Base-by-base conservation (phyloP, 257 asterid genomes). In the Asclepias syriaca region DNA sequence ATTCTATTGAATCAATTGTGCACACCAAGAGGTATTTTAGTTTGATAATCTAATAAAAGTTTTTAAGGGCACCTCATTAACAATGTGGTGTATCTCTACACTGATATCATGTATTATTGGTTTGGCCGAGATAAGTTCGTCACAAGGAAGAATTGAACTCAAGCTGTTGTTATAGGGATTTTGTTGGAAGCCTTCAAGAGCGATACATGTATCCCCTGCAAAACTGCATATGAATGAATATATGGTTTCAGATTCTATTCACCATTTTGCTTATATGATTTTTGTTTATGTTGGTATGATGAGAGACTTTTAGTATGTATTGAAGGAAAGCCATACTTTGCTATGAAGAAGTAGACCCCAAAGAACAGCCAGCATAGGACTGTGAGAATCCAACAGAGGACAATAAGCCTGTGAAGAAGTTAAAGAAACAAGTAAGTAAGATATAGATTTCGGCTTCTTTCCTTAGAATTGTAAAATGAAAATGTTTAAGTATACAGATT, bases 111-210 rank as follows among this genome's bases (percentile, higher is more conserved):
- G 15, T 4, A 93, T 77, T 60, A 84, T 74, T 0, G 91, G 78
- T 78, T 55, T 64, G 46, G 96, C 93, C 3, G 97, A 84, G 13
- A 81, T 80, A 73, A 93, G 69, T 49, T 89, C 91, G 48, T 87
- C 90, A 46, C 97, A 93, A 5, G 98, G 98, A 18, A 93, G 85
- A 66, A 89, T 82, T 24, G 96, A 87, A 78, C 92, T 90, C 83
- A 93, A 77, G 85, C 89, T 91, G 79, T 89, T 93, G 87, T 91
- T 86, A 78, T 89, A 84, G 0, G 96, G 97, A 77, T 93, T 82
- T 65, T 83, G 74, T 67, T 82, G 91, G 79, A 91, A 89, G 60
- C 89, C 81, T 71, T 87, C 89, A 5, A 93, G 74, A 1, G 97
- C 94, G 15, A 90, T 84, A 79, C 98, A 89, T 0, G 97, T 84